These are phyloP conservation scores for Marasmius oreades DNA, from an alignment of 1,284 basidiomycete genomes.

Conservation along the genomic window DNA sequence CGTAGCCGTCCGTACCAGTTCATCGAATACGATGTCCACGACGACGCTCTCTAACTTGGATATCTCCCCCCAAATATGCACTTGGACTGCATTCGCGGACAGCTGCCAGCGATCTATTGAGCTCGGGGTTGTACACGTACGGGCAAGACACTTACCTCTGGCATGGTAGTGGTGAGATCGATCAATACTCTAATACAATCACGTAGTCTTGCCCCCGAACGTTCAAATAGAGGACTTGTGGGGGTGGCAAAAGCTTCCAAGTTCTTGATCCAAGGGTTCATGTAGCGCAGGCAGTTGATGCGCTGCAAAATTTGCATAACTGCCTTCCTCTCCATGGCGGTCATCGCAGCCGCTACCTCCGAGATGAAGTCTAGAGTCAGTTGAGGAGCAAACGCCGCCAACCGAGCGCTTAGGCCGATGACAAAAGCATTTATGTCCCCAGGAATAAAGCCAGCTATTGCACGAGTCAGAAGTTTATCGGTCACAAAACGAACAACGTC, in stretches of 20 bases:
- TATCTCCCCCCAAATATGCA: conserved; percentile 74
- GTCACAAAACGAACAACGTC: conserved; percentile 16
- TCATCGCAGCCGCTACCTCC: conserved; percentile 73
- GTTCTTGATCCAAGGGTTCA: conserved; percentile 86
- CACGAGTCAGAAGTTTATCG: conserved; percentile 14
- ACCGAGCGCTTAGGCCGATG: conserved; percentile 62
- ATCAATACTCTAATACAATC: conserved; percentile 78
- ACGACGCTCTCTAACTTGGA: conserved; percentile 63
- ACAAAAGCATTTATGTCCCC: conserved; percentile 66
- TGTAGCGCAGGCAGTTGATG: conserved; percentile 73
- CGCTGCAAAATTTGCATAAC: conserved; percentile 43
- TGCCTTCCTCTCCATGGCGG: conserved; percentile 54
- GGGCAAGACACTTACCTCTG: conserved; percentile 46
- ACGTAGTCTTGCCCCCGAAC: conserved; percentile 66
- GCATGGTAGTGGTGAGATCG: conserved; percentile 68
- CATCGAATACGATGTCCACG: conserved; percentile 72
- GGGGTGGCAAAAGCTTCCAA: conserved; percentile 71
- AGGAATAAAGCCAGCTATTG: conserved; percentile 69
- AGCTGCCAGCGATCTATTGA: conserved; percentile 40
- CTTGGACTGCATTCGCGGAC: conserved; percentile 57
- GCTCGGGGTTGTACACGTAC: not conserved
- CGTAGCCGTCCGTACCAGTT: conserved; percentile 74
- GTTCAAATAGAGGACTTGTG: conserved; percentile 59
- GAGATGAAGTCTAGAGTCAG: conserved; percentile 84
- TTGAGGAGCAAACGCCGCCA: conserved; percentile 73